Evolutionary conservation across 208 protist species (phyloP).

Genomic region (Leishmania martiniquensis): DNA sequence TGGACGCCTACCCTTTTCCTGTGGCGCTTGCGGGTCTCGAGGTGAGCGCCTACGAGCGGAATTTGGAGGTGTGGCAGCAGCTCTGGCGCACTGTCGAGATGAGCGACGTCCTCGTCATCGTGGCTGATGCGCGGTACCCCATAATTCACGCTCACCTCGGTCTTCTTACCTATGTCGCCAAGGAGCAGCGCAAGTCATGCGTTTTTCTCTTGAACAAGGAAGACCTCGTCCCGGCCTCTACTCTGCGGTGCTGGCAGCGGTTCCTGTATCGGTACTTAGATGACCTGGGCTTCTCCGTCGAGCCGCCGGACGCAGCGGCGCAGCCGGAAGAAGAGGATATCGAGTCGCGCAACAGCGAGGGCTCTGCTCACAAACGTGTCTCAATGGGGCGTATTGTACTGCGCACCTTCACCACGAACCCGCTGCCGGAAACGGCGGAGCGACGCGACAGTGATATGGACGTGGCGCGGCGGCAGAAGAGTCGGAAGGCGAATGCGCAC

Average conservation of each 20-base stretch:
- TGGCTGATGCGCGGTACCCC: constrained; percentile 96
- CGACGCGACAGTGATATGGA: constrained; percentile 39
- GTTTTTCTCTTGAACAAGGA: constrained; percentile 97
- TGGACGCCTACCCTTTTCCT: constrained; percentile 52
- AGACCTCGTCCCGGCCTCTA: constrained; percentile 78
- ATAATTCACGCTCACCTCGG: constrained; percentile 94
- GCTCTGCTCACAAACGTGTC: neutral
- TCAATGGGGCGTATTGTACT: constrained; percentile 42
- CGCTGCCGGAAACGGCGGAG: constrained; percentile 55
- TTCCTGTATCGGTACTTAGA: constrained; percentile 75
- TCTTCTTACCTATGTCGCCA: constrained; percentile 91
- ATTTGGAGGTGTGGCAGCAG: constrained; percentile 98
- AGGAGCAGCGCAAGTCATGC: constrained; percentile 85
- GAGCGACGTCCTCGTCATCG: constrained; percentile 95
- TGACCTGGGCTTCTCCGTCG: constrained; percentile 43
- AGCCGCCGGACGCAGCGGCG: constrained; percentile 8
- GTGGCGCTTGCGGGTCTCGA: constrained; percentile 29
- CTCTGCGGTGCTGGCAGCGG: constrained; percentile 66
- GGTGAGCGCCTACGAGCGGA: constrained; percentile 96
- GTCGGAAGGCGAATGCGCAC: constrained; percentile 51
- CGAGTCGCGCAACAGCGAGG: neutral
- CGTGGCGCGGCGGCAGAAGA: constrained; percentile 49
- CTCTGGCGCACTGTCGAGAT: constrained; percentile 97
- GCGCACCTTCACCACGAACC: constrained; percentile 78
- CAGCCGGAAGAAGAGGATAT: neutral